Conservation (phyloP, 495 filamentous ascomycete species). For the Penicillium paxilli region DNA sequence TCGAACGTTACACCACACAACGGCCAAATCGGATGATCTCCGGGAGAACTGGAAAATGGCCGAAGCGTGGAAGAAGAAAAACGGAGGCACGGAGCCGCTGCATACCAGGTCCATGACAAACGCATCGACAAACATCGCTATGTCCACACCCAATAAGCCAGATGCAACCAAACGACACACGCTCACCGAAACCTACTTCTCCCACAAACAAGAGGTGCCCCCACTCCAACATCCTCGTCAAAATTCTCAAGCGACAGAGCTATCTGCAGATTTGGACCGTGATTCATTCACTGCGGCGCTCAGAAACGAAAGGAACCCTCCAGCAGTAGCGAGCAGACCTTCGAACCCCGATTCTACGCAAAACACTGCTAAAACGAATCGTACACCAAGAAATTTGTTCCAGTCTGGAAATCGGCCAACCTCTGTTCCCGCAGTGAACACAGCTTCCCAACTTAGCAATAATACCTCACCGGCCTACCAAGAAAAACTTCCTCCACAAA, state of each 20-base stretch:
- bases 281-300: slow-evolving; percentile 31
- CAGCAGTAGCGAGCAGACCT: neutral
- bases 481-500: neutral
- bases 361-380: too few species aligned
- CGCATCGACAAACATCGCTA: neutral
- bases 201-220: neutral
- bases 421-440: too few species aligned
- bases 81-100: neutral
- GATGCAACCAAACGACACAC: neutral
- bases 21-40: slow-evolving; percentile 21
- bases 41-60: slow-evolving; percentile 30
- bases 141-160: neutral
- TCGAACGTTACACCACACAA: slow-evolving; percentile 12
- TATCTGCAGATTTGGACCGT: slow-evolving; percentile 27
- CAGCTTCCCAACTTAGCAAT: neutral
- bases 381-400: neutral
- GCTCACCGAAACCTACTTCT: neutral
- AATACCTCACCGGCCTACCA: neutral
- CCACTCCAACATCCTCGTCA: neutral
- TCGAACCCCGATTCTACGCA: neutral
- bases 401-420: neutral
- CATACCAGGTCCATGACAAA: neutral
- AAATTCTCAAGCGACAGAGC: neutral
- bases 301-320: slow-evolving; percentile 15
- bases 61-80: slow-evolving; percentile 22